phyloP scores from a whole-genome alignment of 768 basidiomycete species.

The Suillus clintonianus region DNA sequence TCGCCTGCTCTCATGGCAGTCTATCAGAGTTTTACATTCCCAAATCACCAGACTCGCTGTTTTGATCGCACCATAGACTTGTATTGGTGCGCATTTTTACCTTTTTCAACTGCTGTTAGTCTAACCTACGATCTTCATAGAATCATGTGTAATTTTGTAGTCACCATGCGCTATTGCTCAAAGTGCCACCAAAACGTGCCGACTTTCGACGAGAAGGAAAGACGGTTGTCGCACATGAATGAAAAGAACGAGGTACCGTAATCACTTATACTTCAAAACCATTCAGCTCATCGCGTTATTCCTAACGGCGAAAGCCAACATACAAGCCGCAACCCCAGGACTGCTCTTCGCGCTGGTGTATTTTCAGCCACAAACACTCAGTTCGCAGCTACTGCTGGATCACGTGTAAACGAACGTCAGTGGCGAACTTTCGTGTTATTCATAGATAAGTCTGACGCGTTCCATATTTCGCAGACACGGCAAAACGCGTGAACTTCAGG shows the following conservation, averaged over 20 bases:
- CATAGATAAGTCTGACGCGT: neutral
- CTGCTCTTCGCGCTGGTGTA: constrained; percentile 30
- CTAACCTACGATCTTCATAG: neutral
- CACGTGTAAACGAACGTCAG: constrained; percentile 31
- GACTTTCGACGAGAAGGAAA: constrained; percentile 21
- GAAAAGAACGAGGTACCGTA: constrained; percentile 18
- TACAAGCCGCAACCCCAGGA: constrained; percentile 34
- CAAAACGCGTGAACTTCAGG: constrained; percentile 27
- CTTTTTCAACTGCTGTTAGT: neutral
- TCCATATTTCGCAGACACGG: constrained; percentile 20
- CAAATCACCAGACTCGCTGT: neutral
- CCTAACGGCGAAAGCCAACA: constrained; percentile 8
- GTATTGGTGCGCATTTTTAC: neutral
- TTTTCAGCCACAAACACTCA: constrained; percentile 31
- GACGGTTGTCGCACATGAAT: constrained; percentile 17
- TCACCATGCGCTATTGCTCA: constrained; percentile 31
- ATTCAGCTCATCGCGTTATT: neutral
- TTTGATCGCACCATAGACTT: neutral
- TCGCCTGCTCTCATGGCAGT: neutral
- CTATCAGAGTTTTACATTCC: neutral
- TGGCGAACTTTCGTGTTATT: neutral
- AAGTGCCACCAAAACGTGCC: constrained; percentile 26
- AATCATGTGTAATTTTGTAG: constrained; percentile 31
- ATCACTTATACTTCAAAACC: neutral
- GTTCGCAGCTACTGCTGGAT: constrained; percentile 27